phyloP scores from a whole-genome alignment of 2,329 filamentous ascomycete species.

The Beauveria sp. region DNA sequence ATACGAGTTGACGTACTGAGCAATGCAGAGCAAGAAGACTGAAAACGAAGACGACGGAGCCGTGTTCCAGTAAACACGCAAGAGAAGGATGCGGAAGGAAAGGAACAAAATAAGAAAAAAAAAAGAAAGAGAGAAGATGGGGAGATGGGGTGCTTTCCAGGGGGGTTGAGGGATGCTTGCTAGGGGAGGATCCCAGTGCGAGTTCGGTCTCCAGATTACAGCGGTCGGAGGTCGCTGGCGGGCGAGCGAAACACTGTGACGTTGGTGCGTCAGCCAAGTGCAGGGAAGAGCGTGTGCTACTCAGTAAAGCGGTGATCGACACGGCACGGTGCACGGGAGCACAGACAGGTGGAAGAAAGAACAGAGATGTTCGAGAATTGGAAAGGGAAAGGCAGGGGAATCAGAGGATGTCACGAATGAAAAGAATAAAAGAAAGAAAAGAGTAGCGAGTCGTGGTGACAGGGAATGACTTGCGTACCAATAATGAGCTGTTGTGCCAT shows the following conservation, averaged over 20 bases:
- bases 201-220: neutral
- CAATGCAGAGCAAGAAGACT: neutral
- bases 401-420: neutral
- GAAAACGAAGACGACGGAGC: neutral
- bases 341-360: neutral
- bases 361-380: no score
- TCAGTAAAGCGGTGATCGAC: neutral
- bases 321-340: neutral
- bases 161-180: neutral
- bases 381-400: neutral
- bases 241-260: slow-evolving; percentile 5
- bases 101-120: neutral
- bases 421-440: neutral
- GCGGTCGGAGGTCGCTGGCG: neutral
- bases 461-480: neutral
- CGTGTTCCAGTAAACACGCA: neutral
- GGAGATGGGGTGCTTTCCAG: neutral
- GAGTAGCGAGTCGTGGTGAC: neutral
- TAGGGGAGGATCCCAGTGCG: neutral
- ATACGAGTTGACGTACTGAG: neutral
- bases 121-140: neutral
- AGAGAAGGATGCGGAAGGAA: neutral
- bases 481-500: neutral
- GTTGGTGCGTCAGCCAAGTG: slow-evolving; percentile 9
- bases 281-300: neutral